phyloP scores from a whole-genome alignment of 225 moss, liverwort and hornwort genomes.

The Rhytidiadelphus loreus region DNA sequence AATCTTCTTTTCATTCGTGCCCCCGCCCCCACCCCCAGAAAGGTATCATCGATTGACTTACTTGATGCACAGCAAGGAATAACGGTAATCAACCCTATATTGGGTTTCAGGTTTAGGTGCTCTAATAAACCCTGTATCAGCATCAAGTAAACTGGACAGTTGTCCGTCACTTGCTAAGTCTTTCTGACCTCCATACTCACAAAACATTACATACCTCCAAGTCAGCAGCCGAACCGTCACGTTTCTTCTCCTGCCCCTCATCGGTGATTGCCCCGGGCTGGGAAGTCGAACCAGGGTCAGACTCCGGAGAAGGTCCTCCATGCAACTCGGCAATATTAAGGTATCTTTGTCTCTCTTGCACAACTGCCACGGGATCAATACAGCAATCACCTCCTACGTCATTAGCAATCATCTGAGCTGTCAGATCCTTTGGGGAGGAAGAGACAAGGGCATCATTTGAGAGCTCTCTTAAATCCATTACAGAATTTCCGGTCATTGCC shows the following conservation, averaged over 20 bases:
- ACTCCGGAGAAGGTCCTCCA: neutral
- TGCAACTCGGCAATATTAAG: neutral
- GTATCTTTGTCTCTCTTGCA: neutral
- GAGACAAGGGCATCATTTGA: neutral
- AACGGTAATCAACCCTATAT: neutral
- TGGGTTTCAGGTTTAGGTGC: neutral
- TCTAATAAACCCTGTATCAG: neutral
- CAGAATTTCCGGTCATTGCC: neutral
- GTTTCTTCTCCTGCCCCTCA: neutral
- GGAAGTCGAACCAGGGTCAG: neutral
- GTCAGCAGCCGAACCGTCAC: neutral
- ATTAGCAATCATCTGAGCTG: neutral
- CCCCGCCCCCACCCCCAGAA: neutral
- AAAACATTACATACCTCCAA: neutral
- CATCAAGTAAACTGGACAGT: neutral
- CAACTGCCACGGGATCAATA: neutral
- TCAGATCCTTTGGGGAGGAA: neutral
- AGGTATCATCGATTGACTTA: neutral
- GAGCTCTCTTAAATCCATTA: neutral
- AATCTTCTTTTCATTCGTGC: neutral
- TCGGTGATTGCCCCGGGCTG: neutral
- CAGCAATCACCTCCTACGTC: neutral
- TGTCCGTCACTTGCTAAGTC: slow-evolving; percentile 1
- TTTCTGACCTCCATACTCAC: neutral
- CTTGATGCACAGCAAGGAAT: neutral